phyloP scores from a whole-genome alignment of 2,329 filamentous ascomycete genomes.

The Periconia macrospinosa region DNA sequence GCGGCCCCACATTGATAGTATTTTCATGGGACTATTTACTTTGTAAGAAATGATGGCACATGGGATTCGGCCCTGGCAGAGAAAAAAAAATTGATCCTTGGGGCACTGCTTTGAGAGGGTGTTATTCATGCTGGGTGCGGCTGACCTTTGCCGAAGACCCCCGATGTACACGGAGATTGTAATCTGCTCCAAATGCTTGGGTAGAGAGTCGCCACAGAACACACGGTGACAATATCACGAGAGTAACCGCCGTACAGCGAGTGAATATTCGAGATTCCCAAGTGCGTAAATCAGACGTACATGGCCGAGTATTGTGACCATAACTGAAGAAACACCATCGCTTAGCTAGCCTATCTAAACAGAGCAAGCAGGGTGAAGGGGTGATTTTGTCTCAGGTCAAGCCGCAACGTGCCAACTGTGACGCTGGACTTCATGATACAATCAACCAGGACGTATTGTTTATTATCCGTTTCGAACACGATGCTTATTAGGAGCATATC shows the following conservation, averaged over 20 bases:
- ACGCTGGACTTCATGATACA: neutral
- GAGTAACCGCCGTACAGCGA: neutral
- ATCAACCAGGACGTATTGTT: neutral
- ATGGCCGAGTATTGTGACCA: neutral
- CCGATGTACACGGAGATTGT: too few relatives aligned
- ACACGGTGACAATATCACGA: neutral
- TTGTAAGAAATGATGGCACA: neutral
- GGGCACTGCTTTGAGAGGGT: neutral
- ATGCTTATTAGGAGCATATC: neutral
- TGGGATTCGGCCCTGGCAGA: neutral
- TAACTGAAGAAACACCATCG: neutral
- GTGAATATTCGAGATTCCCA: too few relatives aligned
- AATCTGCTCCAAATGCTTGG: neutral
- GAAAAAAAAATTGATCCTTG: neutral
- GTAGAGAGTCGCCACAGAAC: neutral
- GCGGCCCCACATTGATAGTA: slow-evolving; percentile 4
- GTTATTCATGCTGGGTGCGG: neutral
- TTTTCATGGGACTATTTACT: neutral
- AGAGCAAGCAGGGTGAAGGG: slow-evolving; percentile 1
- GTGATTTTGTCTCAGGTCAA: neutral
- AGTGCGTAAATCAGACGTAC: too few relatives aligned
- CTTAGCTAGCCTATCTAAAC: neutral
- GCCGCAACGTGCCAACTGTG: too few relatives aligned
- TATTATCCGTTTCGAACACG: neutral
- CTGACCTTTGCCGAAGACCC: neutral